Evolutionary conservation across 768 basidiomycete species (phyloP), one percentile per base, ranked within the genome.

Genomic region (Boletus coccyginus): DNA sequence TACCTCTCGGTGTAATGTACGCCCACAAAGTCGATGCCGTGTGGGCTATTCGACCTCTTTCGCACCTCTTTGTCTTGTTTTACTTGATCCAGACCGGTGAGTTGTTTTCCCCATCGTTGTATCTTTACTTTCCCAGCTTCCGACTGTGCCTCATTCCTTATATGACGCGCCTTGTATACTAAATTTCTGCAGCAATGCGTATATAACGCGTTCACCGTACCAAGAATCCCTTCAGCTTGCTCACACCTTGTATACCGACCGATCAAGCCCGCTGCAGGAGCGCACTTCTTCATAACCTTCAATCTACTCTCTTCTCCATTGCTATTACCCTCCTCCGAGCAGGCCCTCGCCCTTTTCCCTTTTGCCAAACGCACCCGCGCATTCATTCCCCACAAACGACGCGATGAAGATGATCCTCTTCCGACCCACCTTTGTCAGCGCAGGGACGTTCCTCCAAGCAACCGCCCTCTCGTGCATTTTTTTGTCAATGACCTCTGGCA

Each of bases 341-440:
- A 27, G 66, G 50, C 52, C 24, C 60, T 62, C 60, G 31, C 31
- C 46, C 46, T 57, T 54, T 38, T 33, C n/a, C n/a, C n/a, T n/a
- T n/a, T n/a, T n/a, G n/a, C 33, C 24, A 12, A 16, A 13, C 13
- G 16, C 24, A 21, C n/a, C 49, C 11, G 10, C 13, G 14, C 58
- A 3, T 52, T 53, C 27, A 5, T 13, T 27, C 27, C 27, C 27
- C 27, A 43, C 10, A 14, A 31, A 10, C 24, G 27, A 2, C 52
- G 65, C 27, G 38, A 66, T 63, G 57, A 59, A 58, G 46, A 60
- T 69, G 64, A 21, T 58, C 32, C 52, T 64, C 46, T 69, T 64
- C 44, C 69, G 64, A 7, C 54, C 67, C 14, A 48, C 57, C 24
- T 62, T 61, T 43, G 36, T 70, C 44, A 41, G 55, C 2, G 46